phyloP scores from a whole-genome alignment of 164 flowering plant species.

The grape (Vitis vinifera) region ASM3070453v1 NC_081809.1:1222001-1222500 shows the following conservation, averaged over 20 bases:
- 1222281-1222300: slow-evolving; percentile 87
- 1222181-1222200: slow-evolving; percentile 80
- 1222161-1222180: slow-evolving; percentile 80
- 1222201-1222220: slow-evolving; percentile 61
- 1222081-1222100: neutral
- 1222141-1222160: slow-evolving; percentile 82
- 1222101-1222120: neutral
- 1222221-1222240: slow-evolving; percentile 47
- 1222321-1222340: slow-evolving; percentile 49
- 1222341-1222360: slow-evolving; percentile 81
- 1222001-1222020: neutral
- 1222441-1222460: slow-evolving; percentile 26
- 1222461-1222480: slow-evolving; percentile 37
- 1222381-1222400: slow-evolving; percentile 83
- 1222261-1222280: slow-evolving; percentile 58
- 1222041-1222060: neutral
- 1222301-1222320: slow-evolving; percentile 72
- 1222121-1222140: slow-evolving; percentile 1
- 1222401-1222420: slow-evolving; percentile 63
- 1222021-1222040: neutral
- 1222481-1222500: slow-evolving; percentile 33
- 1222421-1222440: slow-evolving; percentile 25
- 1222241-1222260: slow-evolving; percentile 44
- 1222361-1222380: slow-evolving; percentile 72
- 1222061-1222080: neutral